phyloP scores from a whole-genome alignment of 2,329 filamentous ascomycete species.

The Pseudocercospora musae region DNA sequence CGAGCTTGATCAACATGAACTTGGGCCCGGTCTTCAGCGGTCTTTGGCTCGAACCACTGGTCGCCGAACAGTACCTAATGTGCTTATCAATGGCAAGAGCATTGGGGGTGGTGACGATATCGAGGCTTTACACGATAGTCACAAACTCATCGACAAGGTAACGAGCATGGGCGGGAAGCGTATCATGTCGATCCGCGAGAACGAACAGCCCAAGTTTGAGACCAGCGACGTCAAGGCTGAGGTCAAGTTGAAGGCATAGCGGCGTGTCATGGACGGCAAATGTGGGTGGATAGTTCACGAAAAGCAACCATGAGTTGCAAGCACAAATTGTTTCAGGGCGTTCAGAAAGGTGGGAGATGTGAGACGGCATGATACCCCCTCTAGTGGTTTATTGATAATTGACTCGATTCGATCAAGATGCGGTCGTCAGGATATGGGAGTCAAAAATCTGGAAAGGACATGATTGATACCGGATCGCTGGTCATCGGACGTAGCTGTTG shows the following conservation, averaged over 20 bases:
- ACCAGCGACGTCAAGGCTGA: slow-evolving; percentile 11
- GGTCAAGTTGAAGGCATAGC: slow-evolving; percentile 23
- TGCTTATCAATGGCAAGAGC: slow-evolving; percentile 81
- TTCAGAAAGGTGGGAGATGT: neutral
- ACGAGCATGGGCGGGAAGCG: slow-evolving; percentile 70
- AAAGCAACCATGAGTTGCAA: neutral
- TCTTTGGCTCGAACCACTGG: slow-evolving; percentile 71
- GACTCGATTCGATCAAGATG: neutral
- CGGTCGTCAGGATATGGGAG: neutral
- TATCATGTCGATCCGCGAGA: slow-evolving; percentile 37
- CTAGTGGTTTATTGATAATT: neutral
- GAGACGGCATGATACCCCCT: slow-evolving; percentile 2
- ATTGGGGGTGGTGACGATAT: slow-evolving; percentile 91
- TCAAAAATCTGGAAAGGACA: neutral
- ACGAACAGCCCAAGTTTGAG: slow-evolving; percentile 6
- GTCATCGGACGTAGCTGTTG: neutral
- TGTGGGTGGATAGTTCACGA: neutral
- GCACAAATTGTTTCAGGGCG: neutral
- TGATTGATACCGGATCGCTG: neutral
- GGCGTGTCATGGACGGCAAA: neutral
- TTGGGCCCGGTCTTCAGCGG: slow-evolving; percentile 69
- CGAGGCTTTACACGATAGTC: slow-evolving; percentile 58
- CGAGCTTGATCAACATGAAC: slow-evolving; percentile 78
- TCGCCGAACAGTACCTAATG: slow-evolving; percentile 83
- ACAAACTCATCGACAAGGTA: slow-evolving; percentile 68